These are phyloP conservation scores for Wolfiporia cocos DNA, from an alignment of 1,284 basidiomycete genomes.

Conservation along the genomic window DNA sequence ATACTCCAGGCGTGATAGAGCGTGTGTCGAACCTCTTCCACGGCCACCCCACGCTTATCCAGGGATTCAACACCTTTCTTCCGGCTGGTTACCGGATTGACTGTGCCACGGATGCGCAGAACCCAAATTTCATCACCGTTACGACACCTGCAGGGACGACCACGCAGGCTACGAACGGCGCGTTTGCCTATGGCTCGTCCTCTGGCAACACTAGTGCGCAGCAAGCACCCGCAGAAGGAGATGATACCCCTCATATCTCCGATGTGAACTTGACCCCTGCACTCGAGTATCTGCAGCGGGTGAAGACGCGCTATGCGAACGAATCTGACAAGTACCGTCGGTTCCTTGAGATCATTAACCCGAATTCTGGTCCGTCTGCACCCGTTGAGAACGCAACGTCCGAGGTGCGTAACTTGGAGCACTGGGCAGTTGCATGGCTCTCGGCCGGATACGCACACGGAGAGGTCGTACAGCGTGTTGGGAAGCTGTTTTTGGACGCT, in stretches of 20 bases:
- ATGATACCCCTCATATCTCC: not conserved
- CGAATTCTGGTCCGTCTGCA: constrained; percentile 35
- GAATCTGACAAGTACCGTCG: constrained; percentile 92
- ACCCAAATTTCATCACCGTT: constrained; percentile 73
- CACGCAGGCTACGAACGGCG: constrained; percentile 24
- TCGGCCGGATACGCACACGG: constrained; percentile 31
- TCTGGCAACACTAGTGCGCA: constrained; percentile 1
- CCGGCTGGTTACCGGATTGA: constrained; percentile 95
- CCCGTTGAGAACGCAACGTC: constrained; percentile 16
- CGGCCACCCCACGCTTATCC: constrained; percentile 87
- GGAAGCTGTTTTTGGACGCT: constrained; percentile 80
- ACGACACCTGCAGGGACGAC: constrained; percentile 77
- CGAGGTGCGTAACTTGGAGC: constrained; percentile 62
- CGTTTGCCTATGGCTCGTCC: constrained; percentile 10
- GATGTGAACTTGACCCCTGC: constrained; percentile 53
- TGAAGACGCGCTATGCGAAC: constrained; percentile 83
- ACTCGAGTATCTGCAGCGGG: constrained; percentile 94
- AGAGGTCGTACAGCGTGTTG: constrained; percentile 83
- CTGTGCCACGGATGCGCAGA: constrained; percentile 51
- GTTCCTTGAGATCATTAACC: constrained; percentile 89
- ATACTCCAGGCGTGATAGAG: constrained; percentile 95
- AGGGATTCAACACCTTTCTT: constrained; percentile 98
- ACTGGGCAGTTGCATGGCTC: constrained; percentile 40
- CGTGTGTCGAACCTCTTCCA: constrained; percentile 92
- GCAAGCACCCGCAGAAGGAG: not conserved